A percentile compares a stretch with the other conserved stretches of the same genome.
These are phyloP conservation scores for Lophiostoma macrostomum DNA, from an alignment of 495 filamentous ascomycete genomes.

Conservation along the genomic window DNA sequence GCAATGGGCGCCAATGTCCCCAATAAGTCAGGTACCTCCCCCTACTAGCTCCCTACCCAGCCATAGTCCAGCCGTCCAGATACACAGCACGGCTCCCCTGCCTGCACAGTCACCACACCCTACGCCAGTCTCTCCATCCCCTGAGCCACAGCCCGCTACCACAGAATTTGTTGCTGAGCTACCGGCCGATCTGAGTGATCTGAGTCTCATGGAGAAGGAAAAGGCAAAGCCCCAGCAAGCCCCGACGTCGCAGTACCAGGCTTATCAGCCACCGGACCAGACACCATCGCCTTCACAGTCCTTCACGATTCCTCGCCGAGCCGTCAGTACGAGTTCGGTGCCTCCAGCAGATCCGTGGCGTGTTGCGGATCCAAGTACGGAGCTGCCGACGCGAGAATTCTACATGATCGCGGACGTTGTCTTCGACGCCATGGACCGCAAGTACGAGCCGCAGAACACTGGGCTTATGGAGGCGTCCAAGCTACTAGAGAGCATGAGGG, in stretches of 20 bases:
- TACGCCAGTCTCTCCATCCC: neutral
- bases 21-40: constrained; percentile 2
- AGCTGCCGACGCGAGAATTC: constrained; percentile 30
- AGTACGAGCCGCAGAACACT: constrained; percentile 27
- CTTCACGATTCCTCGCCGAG: constrained; percentile 25
- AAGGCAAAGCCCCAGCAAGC: constrained; percentile 2
- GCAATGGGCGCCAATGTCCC: constrained; percentile 15
- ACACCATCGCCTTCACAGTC: neutral
- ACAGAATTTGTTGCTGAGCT: constrained; percentile 32
- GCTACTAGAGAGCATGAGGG: constrained; percentile 27
- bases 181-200: constrained; percentile 27
- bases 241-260: constrained; percentile 14
- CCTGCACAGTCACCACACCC: constrained; percentile 4
- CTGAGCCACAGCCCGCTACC: constrained; percentile 5
- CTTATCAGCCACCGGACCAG: constrained; percentile 14
- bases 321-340: constrained; percentile 22
- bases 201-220: constrained; percentile 2
- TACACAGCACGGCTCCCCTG: too few species aligned
- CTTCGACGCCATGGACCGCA: constrained; percentile 27
- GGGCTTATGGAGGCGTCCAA: constrained; percentile 29
- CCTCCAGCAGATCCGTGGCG: constrained; percentile 27
- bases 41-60: constrained; percentile 11
- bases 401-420: constrained; percentile 28
- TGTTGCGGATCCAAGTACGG: constrained; percentile 24
- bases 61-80: too few species aligned